Base-by-base conservation (phyloP, 345 rosid genomes). In the Lepidium sativum region DNA sequence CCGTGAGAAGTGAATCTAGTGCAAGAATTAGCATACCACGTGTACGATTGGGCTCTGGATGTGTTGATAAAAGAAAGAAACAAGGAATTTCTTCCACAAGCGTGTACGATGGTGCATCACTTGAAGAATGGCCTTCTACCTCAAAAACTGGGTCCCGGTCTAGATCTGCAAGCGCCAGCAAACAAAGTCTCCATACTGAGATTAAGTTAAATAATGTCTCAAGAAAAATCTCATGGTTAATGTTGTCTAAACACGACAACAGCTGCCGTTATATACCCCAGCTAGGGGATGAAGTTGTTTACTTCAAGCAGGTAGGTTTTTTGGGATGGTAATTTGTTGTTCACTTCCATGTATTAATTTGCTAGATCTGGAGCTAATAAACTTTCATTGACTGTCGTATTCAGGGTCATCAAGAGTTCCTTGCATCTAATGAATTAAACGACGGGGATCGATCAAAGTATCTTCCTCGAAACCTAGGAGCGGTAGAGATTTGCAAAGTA, bases 261-360 rank as follows among this genome's bases (percentile, higher is more conserved):
- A 85, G 92, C 37, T 90, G 84, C 68, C 96, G 86, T 44, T 94
- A 90, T 65, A 88, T 91, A 57, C 97, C 99, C 23, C 99, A 90
- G 80, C 83, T 83, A 42, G 92, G 91, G 16, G 99, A 94, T 61
- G 91, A 82, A 81, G 95, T 90, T 63, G 84, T 82, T 72, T 88
- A 86, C 79, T 67, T 91, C 73, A 86, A 85, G 85, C 97, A 94
- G 91, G 99, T 85, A 71, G 16, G 60, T 58, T 42, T 54, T 35
- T 29, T 23, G 23, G 63, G 63, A 48, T 44, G 67, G 14, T 65
- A 40, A 13, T 43, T 50, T 17, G 43, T 25, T 38, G 34, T 16
- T 62, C 41, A 42, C 43, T 18, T 31, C 27, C 60, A 40, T 41
- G 43, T 57, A 38, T 51, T 42, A 4, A 56, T 45, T 39, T 37